Conservation (phyloP, 2,329 filamentous ascomycete genomes). For the Pestalotiopsis sp. region DNA sequence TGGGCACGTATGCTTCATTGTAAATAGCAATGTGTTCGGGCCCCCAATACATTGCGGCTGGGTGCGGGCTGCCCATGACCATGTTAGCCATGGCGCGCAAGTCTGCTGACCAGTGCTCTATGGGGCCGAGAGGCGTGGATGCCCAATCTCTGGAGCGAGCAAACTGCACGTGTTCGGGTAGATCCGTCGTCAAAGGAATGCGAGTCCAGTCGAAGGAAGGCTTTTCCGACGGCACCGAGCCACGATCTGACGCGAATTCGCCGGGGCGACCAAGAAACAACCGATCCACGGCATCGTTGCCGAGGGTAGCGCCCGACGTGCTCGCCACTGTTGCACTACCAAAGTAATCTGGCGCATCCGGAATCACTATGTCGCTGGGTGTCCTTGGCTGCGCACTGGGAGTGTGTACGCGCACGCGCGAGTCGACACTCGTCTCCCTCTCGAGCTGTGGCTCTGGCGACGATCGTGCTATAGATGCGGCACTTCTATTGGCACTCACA, state of each 20-base stretch:
- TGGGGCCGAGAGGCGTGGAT: conserved; percentile 71
- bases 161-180: conserved; percentile 74
- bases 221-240: conserved; percentile 29
- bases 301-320: conserved; percentile 16
- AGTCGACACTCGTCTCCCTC: conserved; percentile 37
- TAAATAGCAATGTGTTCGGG: conserved; percentile 69
- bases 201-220: conserved; percentile 82
- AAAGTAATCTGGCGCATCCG: conserved; percentile 32
- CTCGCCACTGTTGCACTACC: conserved; percentile 23
- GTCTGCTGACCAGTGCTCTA: conserved; percentile 72
- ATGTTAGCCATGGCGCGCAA: conserved; percentile 79
- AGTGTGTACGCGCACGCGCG: conserved; percentile 37
- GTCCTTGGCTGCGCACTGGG: conserved; percentile 34
- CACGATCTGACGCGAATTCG: conserved; percentile 23
- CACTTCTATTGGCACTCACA: conserved; percentile 57
- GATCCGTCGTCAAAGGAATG: conserved; percentile 61
- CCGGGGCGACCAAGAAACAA: conserved; percentile 19
- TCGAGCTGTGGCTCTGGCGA: conserved; percentile 39
- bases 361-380: conserved; percentile 31
- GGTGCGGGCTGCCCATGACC: conserved; percentile 78
- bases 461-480: conserved; percentile 38
- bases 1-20: conserved; percentile 69
- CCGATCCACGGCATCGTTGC: conserved; percentile 24
- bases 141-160: conserved; percentile 74
- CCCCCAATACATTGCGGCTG: conserved; percentile 80